Evolutionary conservation across 1,139 yeast species (phyloP), one percentile per base, ranked within the genome.

Genomic region (Pichia sp.): DNA sequence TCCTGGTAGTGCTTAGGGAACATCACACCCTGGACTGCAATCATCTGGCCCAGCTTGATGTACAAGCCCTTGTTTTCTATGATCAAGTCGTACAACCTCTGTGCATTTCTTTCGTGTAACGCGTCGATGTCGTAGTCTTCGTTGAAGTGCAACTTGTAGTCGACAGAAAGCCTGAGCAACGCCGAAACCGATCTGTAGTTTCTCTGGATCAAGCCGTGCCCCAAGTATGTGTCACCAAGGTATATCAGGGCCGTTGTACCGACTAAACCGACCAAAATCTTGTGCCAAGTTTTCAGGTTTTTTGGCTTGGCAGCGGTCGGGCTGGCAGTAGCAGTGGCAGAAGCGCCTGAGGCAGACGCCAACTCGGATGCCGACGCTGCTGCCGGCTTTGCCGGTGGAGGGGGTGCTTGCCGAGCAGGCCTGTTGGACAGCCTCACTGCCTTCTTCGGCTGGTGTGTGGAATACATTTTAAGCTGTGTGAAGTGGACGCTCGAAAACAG

Each of bases 21-120:
- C 59, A 85, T 73, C 13, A 77, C 72, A 1, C 87, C 86, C 63
- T 85, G 90, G 63, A 85, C 80, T 16, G 90, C 90, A 45, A 85
- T 78, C 42, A 87, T 85, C 71, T 85, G 92, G 43, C 92, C 92
- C 62, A 85, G 69, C 67, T 87, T 87, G 64, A 87, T 84, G 65
- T 85, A 87, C 19, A 87, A 73, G 0, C 95, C 95, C 64, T 83
- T 84, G 65, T 87, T 87, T 4, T 69, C 67, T 58, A 73, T 70
- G 56, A 87, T 67, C 62, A 87, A 69, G 47, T 78, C 68, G 60
- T 80, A 75, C 43, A 87, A 68, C 49, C 81, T 69, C 48, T 80
- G 79, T 3, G 93, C 81, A 34, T 82, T 80, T 31, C 80, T 69
- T 56, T 80, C 82, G 62, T 87, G 95, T 30, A 87, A 68, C 0